Percentiles rank a stretch among this genome's conserved stretches.
These are phyloP conservation scores for Sphaerulina vaccinii DNA, from an alignment of 2,329 filamentous ascomycete species.

Conservation along the genomic window DNA sequence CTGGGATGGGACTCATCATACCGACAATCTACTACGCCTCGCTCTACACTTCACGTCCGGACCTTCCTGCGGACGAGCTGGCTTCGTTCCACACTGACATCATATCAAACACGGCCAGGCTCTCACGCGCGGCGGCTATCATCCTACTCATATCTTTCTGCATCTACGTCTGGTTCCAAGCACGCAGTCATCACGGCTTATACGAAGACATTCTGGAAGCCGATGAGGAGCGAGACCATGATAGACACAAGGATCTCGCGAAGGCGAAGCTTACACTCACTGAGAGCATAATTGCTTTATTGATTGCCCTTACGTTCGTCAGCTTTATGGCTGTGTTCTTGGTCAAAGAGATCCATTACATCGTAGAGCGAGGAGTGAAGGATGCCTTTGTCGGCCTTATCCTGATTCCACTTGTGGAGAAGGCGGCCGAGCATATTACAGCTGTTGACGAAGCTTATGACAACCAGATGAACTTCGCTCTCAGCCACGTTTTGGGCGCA, in stretches of 20 bases:
- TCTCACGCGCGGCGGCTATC: slow-evolving; percentile 69
- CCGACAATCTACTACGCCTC: slow-evolving; percentile 55
- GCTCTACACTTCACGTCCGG: slow-evolving; percentile 24
- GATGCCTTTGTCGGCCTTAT: slow-evolving; percentile 69
- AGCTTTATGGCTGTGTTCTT: slow-evolving; percentile 72
- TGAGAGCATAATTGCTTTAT: slow-evolving; percentile 67
- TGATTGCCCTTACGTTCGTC: slow-evolving; percentile 65
- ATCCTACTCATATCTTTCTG: slow-evolving; percentile 69
- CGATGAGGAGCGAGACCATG: slow-evolving; percentile 67
- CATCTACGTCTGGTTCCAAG: slow-evolving; percentile 67
- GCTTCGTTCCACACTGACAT: slow-evolving; percentile 46
- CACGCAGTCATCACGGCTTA: slow-evolving; percentile 71
- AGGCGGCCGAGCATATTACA: slow-evolving; percentile 80
- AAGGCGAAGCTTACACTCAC: slow-evolving; percentile 72
- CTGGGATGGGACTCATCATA: slow-evolving; percentile 56
- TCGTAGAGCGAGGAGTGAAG: slow-evolving; percentile 53
- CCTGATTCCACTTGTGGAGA: slow-evolving; percentile 77
- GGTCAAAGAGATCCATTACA: slow-evolving; percentile 69
- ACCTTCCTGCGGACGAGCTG: too few relatives aligned
- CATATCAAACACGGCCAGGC: slow-evolving; percentile 55
- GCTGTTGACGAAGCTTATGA: slow-evolving; percentile 83
- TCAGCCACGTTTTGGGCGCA: slow-evolving; percentile 81
- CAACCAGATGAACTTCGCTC: slow-evolving; percentile 72
- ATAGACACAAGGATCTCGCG: slow-evolving; percentile 58
- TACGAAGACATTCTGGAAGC: slow-evolving; percentile 72